Evolutionary conservation across 331 rosid species (phyloP).

Genomic region (Acacia pycnantha): DNA sequence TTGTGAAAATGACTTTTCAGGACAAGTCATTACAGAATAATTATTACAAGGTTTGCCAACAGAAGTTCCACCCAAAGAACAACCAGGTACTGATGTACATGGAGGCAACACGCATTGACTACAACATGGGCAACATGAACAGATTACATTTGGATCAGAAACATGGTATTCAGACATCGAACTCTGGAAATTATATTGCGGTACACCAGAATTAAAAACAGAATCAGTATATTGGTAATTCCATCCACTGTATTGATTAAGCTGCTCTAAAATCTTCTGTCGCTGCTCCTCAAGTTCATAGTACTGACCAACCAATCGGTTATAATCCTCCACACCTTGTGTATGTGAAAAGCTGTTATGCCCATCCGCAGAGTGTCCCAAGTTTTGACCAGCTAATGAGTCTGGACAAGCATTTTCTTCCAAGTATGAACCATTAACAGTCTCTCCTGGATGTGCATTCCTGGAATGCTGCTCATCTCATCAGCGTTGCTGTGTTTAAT

Average conservation of each 20-base stretch:
- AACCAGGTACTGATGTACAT: conserved; percentile 40
- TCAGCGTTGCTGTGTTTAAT: conserved; percentile 44
- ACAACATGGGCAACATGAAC: conserved; percentile 57
- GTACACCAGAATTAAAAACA: conserved; percentile 36
- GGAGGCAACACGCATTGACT: conserved; percentile 39
- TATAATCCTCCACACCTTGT: conserved; percentile 55
- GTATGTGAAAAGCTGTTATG: conserved; percentile 37
- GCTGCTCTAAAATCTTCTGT: conserved; percentile 68
- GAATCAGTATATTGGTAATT: conserved; percentile 49
- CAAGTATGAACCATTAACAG: conserved; percentile 30
- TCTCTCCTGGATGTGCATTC: conserved; percentile 39
- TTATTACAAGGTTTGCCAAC: conserved; percentile 37
- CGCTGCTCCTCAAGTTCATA: conserved; percentile 88
- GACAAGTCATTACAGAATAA: conserved; percentile 38
- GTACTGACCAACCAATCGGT: conserved; percentile 54
- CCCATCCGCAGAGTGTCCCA: conserved; percentile 28
- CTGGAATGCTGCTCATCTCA: conserved; percentile 32
- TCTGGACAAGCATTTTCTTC: conserved; percentile 44
- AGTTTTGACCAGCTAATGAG: conserved; percentile 33
- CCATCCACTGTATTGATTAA: conserved; percentile 64
- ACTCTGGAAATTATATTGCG: conserved; percentile 39
- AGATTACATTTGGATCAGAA: conserved; percentile 43
- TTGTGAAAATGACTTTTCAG: conserved; percentile 34
- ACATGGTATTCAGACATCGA: conserved; percentile 36
- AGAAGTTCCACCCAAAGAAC: conserved; percentile 41